Evolutionary conservation across 1,139 yeast genomes (phyloP).

Genomic region (Citeromyces hawaiiensis): DNA sequence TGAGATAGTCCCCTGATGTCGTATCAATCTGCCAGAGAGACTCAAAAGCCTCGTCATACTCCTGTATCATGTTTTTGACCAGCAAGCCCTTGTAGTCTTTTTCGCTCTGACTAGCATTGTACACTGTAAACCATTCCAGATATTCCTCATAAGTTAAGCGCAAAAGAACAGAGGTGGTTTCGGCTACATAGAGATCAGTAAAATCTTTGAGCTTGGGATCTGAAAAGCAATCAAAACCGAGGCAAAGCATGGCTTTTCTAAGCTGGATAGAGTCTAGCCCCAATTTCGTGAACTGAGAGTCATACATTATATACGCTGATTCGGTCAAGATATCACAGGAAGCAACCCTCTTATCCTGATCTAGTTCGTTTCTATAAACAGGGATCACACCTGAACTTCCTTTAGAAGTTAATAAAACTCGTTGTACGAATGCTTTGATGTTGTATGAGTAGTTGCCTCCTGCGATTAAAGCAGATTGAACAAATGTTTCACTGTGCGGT

Average conservation of each 20-base stretch:
- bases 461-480: constrained; percentile 5
- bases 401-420: constrained; percentile 7
- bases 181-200: constrained; percentile 4
- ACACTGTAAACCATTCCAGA: constrained; percentile 4
- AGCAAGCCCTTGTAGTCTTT: neutral
- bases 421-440: constrained; percentile 5
- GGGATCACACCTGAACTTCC: constrained; percentile 4
- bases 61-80: neutral
- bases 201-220: neutral
- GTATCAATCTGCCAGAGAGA: neutral
- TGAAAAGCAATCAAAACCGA: constrained; percentile 3
- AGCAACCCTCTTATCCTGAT: constrained; percentile 3
- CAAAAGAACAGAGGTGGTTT: constrained; percentile 4
- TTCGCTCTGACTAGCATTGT: neutral
- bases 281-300: constrained; percentile 2
- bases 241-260: constrained; percentile 6
- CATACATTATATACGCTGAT: neutral
- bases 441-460: neutral
- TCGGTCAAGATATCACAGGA: constrained; percentile 3
- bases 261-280: constrained; percentile 9
- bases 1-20: neutral
- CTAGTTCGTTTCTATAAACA: constrained; percentile 9
- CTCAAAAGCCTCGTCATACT: neutral
- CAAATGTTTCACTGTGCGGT: neutral
- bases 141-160: constrained; percentile 4